Evolutionary conservation across 768 basidiomycete species (phyloP).

Genomic region (Calocera viscosa): DNA sequence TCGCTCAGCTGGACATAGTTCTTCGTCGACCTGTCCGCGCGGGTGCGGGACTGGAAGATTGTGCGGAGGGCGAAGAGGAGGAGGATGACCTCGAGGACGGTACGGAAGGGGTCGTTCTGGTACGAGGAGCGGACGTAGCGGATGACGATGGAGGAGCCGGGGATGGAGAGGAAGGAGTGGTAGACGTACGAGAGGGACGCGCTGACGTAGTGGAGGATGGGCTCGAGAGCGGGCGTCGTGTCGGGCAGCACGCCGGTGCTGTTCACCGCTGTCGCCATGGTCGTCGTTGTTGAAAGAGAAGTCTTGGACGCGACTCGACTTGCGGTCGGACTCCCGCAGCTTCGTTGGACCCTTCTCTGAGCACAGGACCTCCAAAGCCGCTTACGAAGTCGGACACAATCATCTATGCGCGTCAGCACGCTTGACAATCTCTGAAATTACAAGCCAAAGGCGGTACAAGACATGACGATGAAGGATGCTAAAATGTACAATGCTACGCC

Average conservation of each 20-base stretch:
- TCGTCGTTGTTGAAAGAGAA: neutral
- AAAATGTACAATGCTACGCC: neutral
- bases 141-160: constrained; percentile 33
- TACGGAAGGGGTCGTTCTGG: constrained; percentile 89
- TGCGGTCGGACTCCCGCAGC: neutral
- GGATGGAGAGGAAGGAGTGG: constrained; percentile 20
- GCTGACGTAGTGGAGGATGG: neutral
- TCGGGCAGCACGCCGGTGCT: neutral
- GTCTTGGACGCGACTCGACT: neutral
- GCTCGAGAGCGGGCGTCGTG: neutral
- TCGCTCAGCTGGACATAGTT: constrained; percentile 85
- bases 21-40: constrained; percentile 69
- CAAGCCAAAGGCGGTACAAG: neutral
- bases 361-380: neutral
- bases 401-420: neutral
- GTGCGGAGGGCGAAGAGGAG: constrained; percentile 81
- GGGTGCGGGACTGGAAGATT: constrained; percentile 76
- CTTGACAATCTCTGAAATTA: neutral
- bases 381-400: neutral
- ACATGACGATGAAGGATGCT: neutral
- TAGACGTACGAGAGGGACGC: constrained; percentile 10
- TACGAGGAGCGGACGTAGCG: constrained; percentile 92
- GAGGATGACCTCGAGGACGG: constrained; percentile 78
- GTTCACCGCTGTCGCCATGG: constrained; percentile 8
- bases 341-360: neutral